Evolutionary conservation across 2,329 filamentous ascomycete genomes (phyloP), one percentile per base, ranked within the genome.

Genomic region (Endocalyx cinctus): DNA sequence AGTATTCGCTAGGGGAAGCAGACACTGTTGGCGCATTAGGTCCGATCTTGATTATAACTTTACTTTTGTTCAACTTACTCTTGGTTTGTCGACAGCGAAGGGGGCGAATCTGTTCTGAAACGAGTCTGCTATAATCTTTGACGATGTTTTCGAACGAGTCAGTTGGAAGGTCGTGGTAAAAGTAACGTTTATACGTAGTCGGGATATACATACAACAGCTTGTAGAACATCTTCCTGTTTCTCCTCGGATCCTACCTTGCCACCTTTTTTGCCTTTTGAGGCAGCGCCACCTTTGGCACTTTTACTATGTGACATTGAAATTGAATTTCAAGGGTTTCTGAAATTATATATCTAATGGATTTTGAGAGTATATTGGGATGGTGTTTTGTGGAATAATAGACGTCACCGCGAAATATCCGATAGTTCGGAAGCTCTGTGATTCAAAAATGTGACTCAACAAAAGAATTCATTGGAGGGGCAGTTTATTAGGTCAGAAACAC

Each of bases 81-180:
- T 77, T 55, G 92, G 92, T 47, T 77, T 84, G 58, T 95, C 86
- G 37, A 94, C 67, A 1, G 88, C 90, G 55, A 97, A 92, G 0
- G 92, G 92, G 49, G 74, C 78, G 64, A 94, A 98, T 59, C 87
- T 74, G 29, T 87, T 88, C 62, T 97, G 89, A 59, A 94, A 98
- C 1, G 87, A 89, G 69, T 98, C 92, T 46, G 90, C 85, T 45
- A 98, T 79, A n/a, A n/a, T n/a, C n/a, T n/a, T n/a, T n/a, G n/a
- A n/a, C n/a, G n/a, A n/a, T n/a, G n/a, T n/a, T n/a, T n/a, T n/a
- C n/a, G n/a, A n/a, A n/a, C n/a, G n/a, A n/a, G n/a, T n/a, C 38
- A 98, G 74, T 84, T 92, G 31, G 15, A 17, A 25, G 12, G 25
- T 16, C 22, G 29, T 14, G 17, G 10, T 12, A 5, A 13, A 12